Evolutionary conservation across 768 basidiomycete species (phyloP), one percentile per base, ranked within the genome.

Genomic region (Leucosporidium creatinivorum): DNA sequence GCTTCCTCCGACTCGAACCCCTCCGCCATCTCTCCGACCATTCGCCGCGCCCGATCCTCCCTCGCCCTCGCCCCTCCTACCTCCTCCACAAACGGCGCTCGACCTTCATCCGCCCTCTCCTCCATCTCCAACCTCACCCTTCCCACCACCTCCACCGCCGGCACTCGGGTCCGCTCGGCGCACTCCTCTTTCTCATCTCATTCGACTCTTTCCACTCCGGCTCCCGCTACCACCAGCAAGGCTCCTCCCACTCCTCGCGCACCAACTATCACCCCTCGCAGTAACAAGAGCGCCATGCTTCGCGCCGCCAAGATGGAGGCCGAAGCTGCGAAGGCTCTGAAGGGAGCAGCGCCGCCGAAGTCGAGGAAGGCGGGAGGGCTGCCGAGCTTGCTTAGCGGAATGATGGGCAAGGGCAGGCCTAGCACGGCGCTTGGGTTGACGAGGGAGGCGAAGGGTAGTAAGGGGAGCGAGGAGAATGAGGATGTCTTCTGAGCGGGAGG

Each of bases 211-310:
- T 28, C 17, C 26, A 50, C 62, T 18, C 30, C n/a, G 36, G 12
- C 36, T 17, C 6, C 21, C n/a, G 19, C 33, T 0, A 9, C 44
- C 17, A 5, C 52, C 51, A 12, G 18, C 58, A 30, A 28, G 15
- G 12, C 23, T n/a, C 51, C 28, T 21, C 2, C 51, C 9, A 52
- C 51, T 52, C 51, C 28, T 52, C 51, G 23, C 30, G 48, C 58
- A 17, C 33, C 60, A 12, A 48, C n/a, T 9, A 49, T 62, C 26
- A 30, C 61, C 0, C 66, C 66, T 33, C 13, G 66, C 19, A 26
- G 36, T 12, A 67, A 62, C 48, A 49, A 39, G 49, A 55, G 60
- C 7, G 66, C 66, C 3, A 61, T 57, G 55, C 49, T 67, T 10
- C n/a, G 61, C 10, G 61, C 49, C 10, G 55, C 55, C 18, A 56